A percentile compares a stretch with the other conserved stretches of the same genome.
Conservation (phyloP, 192 early-diverging fungal species). For the Helicostylum pulchrum region DNA sequence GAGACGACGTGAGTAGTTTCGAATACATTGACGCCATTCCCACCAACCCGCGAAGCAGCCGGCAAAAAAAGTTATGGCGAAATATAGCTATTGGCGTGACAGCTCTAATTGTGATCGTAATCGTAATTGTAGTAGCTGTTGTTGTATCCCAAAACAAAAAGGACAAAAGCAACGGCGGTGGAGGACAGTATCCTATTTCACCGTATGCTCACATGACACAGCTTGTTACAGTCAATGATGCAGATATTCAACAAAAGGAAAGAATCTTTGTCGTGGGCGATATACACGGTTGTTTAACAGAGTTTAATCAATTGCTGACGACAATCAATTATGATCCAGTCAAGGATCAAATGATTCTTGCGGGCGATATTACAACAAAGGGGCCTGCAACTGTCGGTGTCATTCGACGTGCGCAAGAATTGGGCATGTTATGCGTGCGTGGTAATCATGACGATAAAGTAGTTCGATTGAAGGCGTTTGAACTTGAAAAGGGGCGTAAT, state of each 20-base stretch:
- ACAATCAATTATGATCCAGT: constrained; percentile 34
- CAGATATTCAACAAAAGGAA: background rate
- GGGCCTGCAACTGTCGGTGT: constrained; percentile 61
- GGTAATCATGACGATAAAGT: constrained; percentile 78
- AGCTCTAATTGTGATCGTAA: constrained; percentile 5
- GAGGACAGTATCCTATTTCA: constrained; percentile 13
- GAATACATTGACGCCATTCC: background rate
- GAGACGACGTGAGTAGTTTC: background rate
- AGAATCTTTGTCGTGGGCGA: constrained; percentile 70
- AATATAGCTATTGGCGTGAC: constrained; percentile 8
- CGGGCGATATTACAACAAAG: constrained; percentile 66
- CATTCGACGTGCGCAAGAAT: constrained; percentile 43
- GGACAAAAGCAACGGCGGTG: background rate
- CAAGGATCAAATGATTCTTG: constrained; percentile 58
- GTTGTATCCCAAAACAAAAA: constrained; percentile 21
- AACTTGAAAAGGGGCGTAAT: constrained; percentile 14
- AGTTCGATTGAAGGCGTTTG: constrained; percentile 47
- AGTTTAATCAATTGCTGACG: constrained; percentile 52
- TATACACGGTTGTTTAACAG: constrained; percentile 59
- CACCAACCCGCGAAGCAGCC: background rate
- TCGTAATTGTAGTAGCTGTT: constrained; percentile 18
- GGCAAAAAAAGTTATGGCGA: background rate
- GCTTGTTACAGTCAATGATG: constrained; percentile 2
- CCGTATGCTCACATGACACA: constrained; percentile 33
- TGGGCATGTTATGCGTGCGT: constrained; percentile 54